Base-by-base conservation (phyloP, 306 rosid species). In the Ceratonia siliqua region DNA sequence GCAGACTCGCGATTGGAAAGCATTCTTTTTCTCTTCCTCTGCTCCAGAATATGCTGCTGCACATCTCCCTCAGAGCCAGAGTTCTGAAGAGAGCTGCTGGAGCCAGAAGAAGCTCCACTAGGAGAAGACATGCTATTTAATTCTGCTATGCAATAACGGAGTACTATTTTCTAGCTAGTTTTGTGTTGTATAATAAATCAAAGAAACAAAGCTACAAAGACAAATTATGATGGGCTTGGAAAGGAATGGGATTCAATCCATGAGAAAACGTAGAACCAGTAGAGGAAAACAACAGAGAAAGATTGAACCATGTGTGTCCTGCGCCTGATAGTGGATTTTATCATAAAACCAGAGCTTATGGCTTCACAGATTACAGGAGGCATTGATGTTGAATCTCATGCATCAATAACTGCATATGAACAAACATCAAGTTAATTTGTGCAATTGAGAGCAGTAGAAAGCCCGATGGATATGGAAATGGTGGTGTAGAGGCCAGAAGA, bases 271-370 rank as follows among this genome's bases (percentile, higher is more conserved):
- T 89, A 94, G 77, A 94, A 94, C 98, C 98, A 94, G 83, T 94
- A 89, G 70, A 94, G 97, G 87, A 94, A 94, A 71, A 85, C 96
- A 74, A 89, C 94, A 5, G 97, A 94, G 94, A 94, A 91, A 14
- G 96, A 91, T 83, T 89, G 97, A 42, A 91, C 94, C 53, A 94
- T 64, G 78, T 87, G 98, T 68, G 89, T 86, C 53, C 94, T 80
- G 80, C 97, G 87, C 59, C 87, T 81, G 6, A 89, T 94, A 39
- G 88, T 76, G 4, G 96, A 86, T 73, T 85, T 93, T 42, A 93
- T 88, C 84, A 77, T 86, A 69, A 68, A 84, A 57, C 87, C 91
- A 74, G 89, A 87, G 24, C 83, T 88, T 57, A 87, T 88, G 68
- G 82, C 73, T 88, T 93, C 96, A 86, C 83, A 53, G 73, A 89